phyloP scores from a whole-genome alignment of 2,329 filamentous ascomycete genomes.

The Aspergillus texensis region DNA sequence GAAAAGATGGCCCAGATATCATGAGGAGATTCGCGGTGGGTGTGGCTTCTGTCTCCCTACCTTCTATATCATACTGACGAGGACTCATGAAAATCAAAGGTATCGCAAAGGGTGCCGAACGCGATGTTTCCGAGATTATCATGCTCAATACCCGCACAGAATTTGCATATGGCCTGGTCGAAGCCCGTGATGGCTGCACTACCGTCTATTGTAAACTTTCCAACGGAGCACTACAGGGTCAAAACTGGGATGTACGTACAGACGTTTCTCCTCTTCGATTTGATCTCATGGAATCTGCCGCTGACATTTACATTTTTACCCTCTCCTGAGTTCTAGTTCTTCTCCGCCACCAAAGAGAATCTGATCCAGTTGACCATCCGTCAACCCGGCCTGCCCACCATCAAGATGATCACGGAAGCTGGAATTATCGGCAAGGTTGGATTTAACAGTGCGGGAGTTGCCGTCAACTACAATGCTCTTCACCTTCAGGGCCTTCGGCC shows the following conservation, averaged over 20 bases:
- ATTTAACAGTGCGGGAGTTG: constrained; percentile 57
- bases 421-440: constrained; percentile 63
- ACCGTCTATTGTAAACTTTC: neutral
- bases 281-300: neutral
- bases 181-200: neutral
- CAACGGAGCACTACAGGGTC: neutral
- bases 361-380: neutral
- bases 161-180: neutral
- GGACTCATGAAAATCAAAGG: neutral
- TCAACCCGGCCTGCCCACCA: constrained; percentile 42
- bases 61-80: neutral
- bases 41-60: neutral
- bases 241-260: neutral
- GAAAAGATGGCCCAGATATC: neutral
- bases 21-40: neutral
- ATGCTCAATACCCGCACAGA: neutral
- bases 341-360: neutral
- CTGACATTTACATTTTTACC: neutral
- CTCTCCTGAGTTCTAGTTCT: neutral
- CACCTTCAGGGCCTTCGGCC: constrained; percentile 52
- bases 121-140: neutral
- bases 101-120: neutral
- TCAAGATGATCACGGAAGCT: constrained; percentile 60
- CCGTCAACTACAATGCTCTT: constrained; percentile 60
- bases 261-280: neutral